Evolutionary conservation across 148 eudicot genomes (phyloP).

Genomic region (Arbutus unedo): DNA sequence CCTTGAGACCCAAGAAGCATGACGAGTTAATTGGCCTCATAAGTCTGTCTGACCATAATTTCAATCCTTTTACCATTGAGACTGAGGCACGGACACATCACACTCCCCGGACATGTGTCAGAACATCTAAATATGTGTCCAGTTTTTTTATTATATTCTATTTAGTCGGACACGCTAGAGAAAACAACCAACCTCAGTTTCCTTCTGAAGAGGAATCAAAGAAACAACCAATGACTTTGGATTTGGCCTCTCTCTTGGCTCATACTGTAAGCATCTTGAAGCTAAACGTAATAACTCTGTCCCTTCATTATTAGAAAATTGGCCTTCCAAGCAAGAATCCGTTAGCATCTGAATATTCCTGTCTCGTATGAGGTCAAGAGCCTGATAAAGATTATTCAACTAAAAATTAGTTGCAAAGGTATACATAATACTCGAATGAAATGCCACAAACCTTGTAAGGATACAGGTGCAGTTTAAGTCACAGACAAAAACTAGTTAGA

Average conservation of each 20-base stretch:
- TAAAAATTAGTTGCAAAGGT: not conserved
- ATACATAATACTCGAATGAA: not conserved
- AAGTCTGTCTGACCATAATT: not conserved
- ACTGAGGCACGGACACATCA: not conserved
- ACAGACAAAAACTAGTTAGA: slow-evolving; percentile 5
- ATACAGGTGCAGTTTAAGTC: not conserved
- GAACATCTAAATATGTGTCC: not conserved
- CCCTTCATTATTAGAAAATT: slow-evolving; percentile 77
- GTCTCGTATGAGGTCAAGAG: slow-evolving; percentile 90
- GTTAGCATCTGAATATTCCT: slow-evolving; percentile 78
- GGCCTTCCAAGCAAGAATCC: slow-evolving; percentile 96
- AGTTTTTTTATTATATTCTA: not conserved
- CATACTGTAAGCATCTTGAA: slow-evolving; percentile 86
- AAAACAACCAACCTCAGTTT: slow-evolving; percentile 56
- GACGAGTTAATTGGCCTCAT: not conserved
- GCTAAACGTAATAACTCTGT: slow-evolving; percentile 85
- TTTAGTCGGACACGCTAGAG: not conserved
- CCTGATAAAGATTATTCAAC: slow-evolving; percentile 43
- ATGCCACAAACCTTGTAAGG: slow-evolving; percentile 4
- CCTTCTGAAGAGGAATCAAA: slow-evolving; percentile 88
- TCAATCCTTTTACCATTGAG: not conserved
- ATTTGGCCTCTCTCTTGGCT: slow-evolving; percentile 92
- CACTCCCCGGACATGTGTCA: not conserved
- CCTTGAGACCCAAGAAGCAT: not conserved
- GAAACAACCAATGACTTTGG: slow-evolving; percentile 73